Evolutionary conservation across 108 stramenopile species (phyloP), one percentile per base, ranked within the genome.

Genomic region (Epithemia pelagica): DNA sequence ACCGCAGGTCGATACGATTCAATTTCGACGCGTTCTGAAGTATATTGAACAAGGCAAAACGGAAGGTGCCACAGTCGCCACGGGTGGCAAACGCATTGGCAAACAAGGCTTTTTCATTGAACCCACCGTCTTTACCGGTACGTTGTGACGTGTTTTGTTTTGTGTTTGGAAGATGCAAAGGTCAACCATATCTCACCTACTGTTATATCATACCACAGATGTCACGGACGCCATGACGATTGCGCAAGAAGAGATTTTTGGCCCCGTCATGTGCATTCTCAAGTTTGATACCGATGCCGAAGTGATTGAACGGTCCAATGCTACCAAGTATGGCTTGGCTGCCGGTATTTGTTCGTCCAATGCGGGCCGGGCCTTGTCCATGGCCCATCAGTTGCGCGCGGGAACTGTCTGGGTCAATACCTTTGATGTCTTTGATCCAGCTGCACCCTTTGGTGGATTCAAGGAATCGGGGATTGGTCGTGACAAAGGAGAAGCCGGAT

Each of bases 401-500:
- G 87, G 87, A 30, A 75, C 67, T 23, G 71, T 82, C 7, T 88
- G 81, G 72, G 75, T 85, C 58, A 88, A 88, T 66, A 59, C 65
- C 55, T 82, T 81, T 65, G 69, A 85, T 62, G 54, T 65, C 5
- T 84, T 83, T 66, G 77, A 78, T 61, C 67, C 76, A 26, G 68
- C 66, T 20, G 90, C 94, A 37, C 97, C 97, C 10, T 99, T 97
- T 74, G 99, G 99, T 31, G 99, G 99, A 24, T 80, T 92, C 66
- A 98, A 98, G 71, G 95, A 96, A 62, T 95, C 94, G 70, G 97
- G 99, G 5, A 65, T 97, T 20, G 99, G 99, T 52, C 81, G 97
- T 57, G 99, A 99, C 22, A 72, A 75, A 54, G 80, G 83, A 15
- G 61, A 70, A 23, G 64, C 72, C 21, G 73, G 68, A 10, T 67